Conservation (phyloP, 1,139 yeast genomes). For the Wickerhamomyces sp. region DNA sequence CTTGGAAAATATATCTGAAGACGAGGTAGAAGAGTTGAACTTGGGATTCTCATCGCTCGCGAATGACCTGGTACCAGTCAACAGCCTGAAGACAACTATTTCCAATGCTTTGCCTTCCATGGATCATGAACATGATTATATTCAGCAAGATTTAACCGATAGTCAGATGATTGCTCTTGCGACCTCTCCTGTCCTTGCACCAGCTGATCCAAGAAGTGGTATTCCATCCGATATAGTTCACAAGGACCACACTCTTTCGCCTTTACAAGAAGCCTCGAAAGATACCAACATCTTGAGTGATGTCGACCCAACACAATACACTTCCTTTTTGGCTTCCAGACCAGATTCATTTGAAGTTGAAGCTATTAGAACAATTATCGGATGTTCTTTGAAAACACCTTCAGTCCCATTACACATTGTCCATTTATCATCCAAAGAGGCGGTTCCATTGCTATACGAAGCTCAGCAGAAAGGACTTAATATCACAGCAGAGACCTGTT, state of each 20-base stretch:
- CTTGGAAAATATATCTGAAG: constrained; percentile 3
- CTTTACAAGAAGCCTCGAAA: constrained; percentile 39
- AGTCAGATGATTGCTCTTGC: constrained; percentile 50
- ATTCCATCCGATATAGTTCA: constrained; percentile 40
- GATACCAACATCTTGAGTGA: constrained; percentile 38
- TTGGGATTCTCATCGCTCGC: constrained; percentile 7
- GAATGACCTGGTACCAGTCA: constrained; percentile 3
- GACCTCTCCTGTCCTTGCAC: constrained; percentile 46
- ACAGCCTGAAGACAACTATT: constrained; percentile 3
- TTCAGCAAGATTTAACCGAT: constrained; percentile 33
- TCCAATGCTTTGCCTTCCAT: constrained; percentile 4
- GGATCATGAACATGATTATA: constrained; percentile 8
- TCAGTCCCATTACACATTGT: constrained; percentile 77
- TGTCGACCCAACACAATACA: constrained; percentile 64
- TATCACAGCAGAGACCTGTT: constrained; percentile 82
- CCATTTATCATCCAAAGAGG: constrained; percentile 81
- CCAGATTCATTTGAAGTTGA: constrained; percentile 86
- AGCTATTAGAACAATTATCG: constrained; percentile 69
- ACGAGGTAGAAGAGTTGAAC: constrained; percentile 10
- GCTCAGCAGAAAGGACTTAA: constrained; percentile 49
- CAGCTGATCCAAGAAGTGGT: constrained; percentile 55
- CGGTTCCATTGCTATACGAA: constrained; percentile 61
- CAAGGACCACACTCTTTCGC: constrained; percentile 33
- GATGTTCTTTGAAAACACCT: constrained; percentile 57
- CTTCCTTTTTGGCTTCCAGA: constrained; percentile 73